These are phyloP conservation scores for Neofusicoccum cordaticola DNA, from an alignment of 2,329 filamentous ascomycete genomes.

Conservation along the genomic window DNA sequence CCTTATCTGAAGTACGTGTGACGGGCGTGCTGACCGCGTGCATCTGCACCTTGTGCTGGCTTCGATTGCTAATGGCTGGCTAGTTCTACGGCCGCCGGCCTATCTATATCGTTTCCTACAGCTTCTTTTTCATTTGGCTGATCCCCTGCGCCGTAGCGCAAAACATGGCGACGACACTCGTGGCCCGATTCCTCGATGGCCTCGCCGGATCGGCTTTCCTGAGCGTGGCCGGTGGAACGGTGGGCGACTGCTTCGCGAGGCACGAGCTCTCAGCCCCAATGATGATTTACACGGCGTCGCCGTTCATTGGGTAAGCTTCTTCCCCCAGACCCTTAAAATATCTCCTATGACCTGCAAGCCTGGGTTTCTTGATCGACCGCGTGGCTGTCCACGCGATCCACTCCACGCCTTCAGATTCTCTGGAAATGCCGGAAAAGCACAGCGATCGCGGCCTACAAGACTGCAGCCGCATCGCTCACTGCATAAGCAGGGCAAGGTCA, in stretches of 20 bases:
- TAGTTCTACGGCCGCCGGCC: constrained; percentile 78
- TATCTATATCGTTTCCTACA: constrained; percentile 74
- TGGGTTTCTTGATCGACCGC: constrained; percentile 2
- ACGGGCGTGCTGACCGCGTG: constrained; percentile 5
- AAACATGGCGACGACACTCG: constrained; percentile 77
- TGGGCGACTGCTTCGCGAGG: constrained; percentile 72
- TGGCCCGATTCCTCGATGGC: constrained; percentile 75
- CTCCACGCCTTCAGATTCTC: background rate
- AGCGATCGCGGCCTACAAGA: background rate
- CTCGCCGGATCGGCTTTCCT: constrained; percentile 63
- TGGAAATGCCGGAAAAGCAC: constrained; percentile 4
- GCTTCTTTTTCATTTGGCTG: constrained; percentile 73
- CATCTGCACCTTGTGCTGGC: background rate
- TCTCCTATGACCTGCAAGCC: constrained; percentile 13
- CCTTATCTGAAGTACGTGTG: constrained; percentile 47
- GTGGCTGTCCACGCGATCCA: background rate
- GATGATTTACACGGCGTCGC: constrained; percentile 63
- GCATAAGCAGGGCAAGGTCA: background rate
- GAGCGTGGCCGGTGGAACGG: constrained; percentile 76
- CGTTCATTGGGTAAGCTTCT: constrained; percentile 48
- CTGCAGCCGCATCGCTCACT: background rate
- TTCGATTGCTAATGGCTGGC: constrained; percentile 1
- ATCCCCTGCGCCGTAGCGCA: constrained; percentile 77
- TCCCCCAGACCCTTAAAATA: background rate
- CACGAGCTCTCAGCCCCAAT: constrained; percentile 61